Evolutionary conservation across 169 alveolate species (phyloP).

Genomic region (Cryptosporidium bovis): DNA sequence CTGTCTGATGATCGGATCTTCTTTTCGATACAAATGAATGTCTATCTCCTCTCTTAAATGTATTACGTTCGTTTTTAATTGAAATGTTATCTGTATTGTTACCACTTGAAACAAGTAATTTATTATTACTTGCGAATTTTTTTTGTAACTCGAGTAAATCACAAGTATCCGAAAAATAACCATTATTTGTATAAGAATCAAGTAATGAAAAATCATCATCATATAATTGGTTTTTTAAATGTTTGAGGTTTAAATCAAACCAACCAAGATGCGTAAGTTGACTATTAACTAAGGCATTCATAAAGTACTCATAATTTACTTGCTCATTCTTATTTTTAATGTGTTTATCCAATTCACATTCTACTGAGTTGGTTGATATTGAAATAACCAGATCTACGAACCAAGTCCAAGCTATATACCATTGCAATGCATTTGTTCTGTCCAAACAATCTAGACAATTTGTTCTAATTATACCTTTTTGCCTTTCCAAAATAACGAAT

Average conservation of each 20-base stretch:
- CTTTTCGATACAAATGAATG: not conserved
- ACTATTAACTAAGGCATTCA: slow-evolving; percentile 57
- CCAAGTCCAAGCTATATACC: slow-evolving; percentile 88
- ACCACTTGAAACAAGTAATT: not conserved
- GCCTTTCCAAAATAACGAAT: slow-evolving; percentile 73
- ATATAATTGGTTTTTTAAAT: not conserved
- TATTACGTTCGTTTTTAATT: not conserved
- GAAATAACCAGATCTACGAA: slow-evolving; percentile 46
- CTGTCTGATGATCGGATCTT: not conserved
- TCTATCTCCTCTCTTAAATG: not conserved
- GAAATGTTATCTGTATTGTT: not conserved
- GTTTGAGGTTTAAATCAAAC: slow-evolving; percentile 39
- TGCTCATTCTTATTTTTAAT: not conserved
- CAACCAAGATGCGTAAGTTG: slow-evolving; percentile 59
- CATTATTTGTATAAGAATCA: not conserved
- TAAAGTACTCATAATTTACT: slow-evolving; percentile 26
- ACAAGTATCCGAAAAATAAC: not conserved
- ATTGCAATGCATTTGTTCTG: slow-evolving; percentile 96
- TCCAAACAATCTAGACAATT: slow-evolving; percentile 98
- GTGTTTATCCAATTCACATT: not conserved
- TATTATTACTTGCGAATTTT: too few relatives aligned
- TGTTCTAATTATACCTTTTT: slow-evolving; percentile 95
- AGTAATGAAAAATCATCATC: not conserved
- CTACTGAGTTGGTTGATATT: slow-evolving; percentile 24
- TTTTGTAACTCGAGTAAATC: not conserved